Evolutionary conservation across 306 rosid genomes (phyloP), one percentile per base, ranked within the genome.

Genomic region (Vicia sativa): DNA sequence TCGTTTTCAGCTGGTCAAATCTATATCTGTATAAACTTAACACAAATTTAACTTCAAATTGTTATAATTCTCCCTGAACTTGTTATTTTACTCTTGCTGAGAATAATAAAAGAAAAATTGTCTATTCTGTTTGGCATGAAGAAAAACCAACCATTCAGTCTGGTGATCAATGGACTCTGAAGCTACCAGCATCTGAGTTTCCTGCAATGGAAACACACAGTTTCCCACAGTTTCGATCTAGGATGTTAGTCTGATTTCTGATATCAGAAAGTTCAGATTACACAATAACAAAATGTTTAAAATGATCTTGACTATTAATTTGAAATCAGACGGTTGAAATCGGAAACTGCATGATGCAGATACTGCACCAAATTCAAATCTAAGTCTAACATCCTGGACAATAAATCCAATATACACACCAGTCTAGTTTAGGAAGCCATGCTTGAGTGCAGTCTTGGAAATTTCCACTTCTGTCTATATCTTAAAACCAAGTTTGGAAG

Each of bases 401-500:
- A 57, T 59, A 26, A 48, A 25, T 61, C 35, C 23, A 9, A 16
- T 11, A 48, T 18, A 16, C 49, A 65, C 58, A 15, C 45, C 25
- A 23, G 28, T 28, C 56, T 58, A 49, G 41, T 53, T 52, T 50
- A 18, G 67, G 60, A 34, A 21, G 53, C 57, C 68, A 68, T 74
- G 52, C 48, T 15, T 28, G 70, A 48, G 61, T 69, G 55, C 65
- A 49, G 43, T 70, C 74, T 19, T 56, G 38, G 84, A 76, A 76
- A 56, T 67, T 80, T 57, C 79, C 77, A 48, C 19, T 73, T 44
- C 0, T 76, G 73, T 73, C 63, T 58, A 0, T 25, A 42, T 43
- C 77, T 15, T 50, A 73, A 73, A 58, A 54, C 35, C 19, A 23
- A 37, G 2, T 68, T 65, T 71, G 67, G 68, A 76, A 76, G 42